Evolutionary conservation across 2,329 filamentous ascomycete species (phyloP).

Genomic region (Trichoderma aggressivum): DNA sequence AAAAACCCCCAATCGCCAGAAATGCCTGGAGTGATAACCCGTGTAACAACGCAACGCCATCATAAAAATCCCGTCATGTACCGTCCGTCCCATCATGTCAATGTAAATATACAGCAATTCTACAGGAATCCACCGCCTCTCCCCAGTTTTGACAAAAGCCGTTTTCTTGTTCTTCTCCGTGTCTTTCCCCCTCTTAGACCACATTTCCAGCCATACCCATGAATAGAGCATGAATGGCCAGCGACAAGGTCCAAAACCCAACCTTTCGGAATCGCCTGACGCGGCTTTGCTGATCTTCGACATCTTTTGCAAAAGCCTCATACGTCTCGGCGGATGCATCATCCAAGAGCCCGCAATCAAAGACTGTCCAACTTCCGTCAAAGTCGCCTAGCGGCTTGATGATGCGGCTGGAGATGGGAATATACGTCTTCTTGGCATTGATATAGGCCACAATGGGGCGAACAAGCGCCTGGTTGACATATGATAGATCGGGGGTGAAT

Average conservation of each 20-base stretch:
- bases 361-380: conserved; percentile 91
- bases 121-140: neutral
- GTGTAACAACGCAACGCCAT: conserved; percentile 13
- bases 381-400: conserved; percentile 89
- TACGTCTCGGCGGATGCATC: conserved; percentile 93
- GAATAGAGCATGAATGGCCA: conserved; percentile 90
- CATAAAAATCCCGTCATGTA: conserved; percentile 7
- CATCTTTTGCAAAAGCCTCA: conserved; percentile 86
- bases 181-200: conserved; percentile 36
- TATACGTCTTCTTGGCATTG: conserved; percentile 91
- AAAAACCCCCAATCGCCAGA: neutral
- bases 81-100: conserved; percentile 11
- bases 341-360: conserved; percentile 90
- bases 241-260: conserved; percentile 89
- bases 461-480: conserved; percentile 92
- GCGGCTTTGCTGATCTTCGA: conserved; percentile 82
- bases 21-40: conserved; percentile 4
- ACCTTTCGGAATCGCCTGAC: conserved; percentile 90
- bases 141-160: neutral
- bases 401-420: conserved; percentile 90
- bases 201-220: conserved; percentile 89
- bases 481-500: conserved; percentile 87
- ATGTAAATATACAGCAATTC: conserved; percentile 19
- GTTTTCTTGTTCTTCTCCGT: no score
- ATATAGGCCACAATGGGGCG: conserved; percentile 97